Percentiles rank a stretch among this genome's conserved stretches.
Evolutionary conservation across 208 protist species (phyloP).

Genomic region (Crithidia acanthocephali): DNA sequence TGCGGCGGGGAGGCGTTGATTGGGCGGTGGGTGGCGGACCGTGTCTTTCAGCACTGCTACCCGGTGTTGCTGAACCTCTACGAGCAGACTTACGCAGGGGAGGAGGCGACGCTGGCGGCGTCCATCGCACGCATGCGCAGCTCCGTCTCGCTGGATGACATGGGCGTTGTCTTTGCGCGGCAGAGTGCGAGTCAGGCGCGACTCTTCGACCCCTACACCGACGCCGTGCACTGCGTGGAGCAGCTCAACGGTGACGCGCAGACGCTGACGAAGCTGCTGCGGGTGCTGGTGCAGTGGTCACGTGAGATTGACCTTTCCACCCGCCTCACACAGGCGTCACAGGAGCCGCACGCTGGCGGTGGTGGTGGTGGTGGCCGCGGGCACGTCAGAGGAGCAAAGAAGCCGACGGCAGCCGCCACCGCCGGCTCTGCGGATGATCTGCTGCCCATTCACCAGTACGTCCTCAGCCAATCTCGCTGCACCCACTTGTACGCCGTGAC

Average conservation of each 20-base stretch:
- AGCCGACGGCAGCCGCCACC: not conserved
- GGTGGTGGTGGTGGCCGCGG: not conserved
- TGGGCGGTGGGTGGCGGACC: conserved; percentile 68
- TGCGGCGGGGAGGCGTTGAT: conserved; percentile 47
- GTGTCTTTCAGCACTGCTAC: conserved; percentile 60
- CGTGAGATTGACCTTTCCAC: conserved; percentile 83
- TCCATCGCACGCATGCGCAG: conserved; percentile 55
- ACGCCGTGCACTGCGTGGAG: conserved; percentile 73
- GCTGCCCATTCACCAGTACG: conserved; percentile 89
- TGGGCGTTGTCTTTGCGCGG: conserved; percentile 78
- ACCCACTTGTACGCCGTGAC: conserved; percentile 60
- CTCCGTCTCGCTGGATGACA: conserved; percentile 73
- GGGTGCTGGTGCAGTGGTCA: conserved; percentile 76
- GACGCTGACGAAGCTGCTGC: conserved; percentile 66
- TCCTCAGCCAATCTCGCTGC: conserved; percentile 65
- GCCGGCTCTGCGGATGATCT: conserved; percentile 83
- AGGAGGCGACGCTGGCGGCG: conserved; percentile 47
- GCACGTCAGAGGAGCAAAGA: no score
- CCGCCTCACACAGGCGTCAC: conserved; percentile 56
- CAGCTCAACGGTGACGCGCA: conserved; percentile 48
- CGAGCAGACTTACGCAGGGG: conserved; percentile 51
- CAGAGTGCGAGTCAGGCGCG: conserved; percentile 47
- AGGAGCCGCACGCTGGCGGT: conserved; percentile 19
- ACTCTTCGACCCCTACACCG: conserved; percentile 88
- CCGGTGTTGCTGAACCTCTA: conserved; percentile 79